Conservation (phyloP, 2,329 filamentous ascomycete genomes). For the Camillea tinctor region DNA sequence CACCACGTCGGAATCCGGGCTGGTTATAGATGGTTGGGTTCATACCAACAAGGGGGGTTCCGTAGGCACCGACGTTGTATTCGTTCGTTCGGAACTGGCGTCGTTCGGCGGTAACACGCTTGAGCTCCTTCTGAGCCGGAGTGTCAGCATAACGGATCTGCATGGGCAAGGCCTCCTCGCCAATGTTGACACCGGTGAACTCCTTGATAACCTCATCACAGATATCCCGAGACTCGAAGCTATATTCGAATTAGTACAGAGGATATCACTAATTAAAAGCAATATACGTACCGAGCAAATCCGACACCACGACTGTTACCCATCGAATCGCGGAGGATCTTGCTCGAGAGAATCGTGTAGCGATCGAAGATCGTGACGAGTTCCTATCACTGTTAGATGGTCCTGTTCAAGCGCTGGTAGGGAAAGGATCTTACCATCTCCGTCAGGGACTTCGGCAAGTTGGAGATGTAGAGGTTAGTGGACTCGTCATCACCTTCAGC, state of each 20-base stretch:
- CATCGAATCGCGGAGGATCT: constrained; percentile 88
- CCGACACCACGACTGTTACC: constrained; percentile 95
- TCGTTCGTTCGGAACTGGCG: constrained; percentile 95
- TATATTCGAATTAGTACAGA: constrained; percentile 40
- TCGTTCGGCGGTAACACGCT: constrained; percentile 91
- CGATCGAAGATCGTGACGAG: constrained; percentile 75
- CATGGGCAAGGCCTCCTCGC: constrained; percentile 77
- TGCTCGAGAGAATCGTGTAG: constrained; percentile 85
- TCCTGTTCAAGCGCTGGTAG: constrained; percentile 1
- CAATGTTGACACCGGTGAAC: constrained; percentile 77
- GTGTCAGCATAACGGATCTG: constrained; percentile 98
- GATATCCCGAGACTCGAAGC: constrained; percentile 84
- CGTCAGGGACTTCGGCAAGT: constrained; percentile 86
- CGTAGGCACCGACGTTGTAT: constrained; percentile 76
- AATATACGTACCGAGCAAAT: constrained; percentile 76
- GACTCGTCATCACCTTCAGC: constrained; percentile 86
- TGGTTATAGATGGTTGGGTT: constrained; percentile 47
- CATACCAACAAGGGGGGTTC: constrained; percentile 59
- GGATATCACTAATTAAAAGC: constrained; percentile 1
- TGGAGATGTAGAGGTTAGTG: constrained; percentile 97
- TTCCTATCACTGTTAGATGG: constrained; percentile 49
- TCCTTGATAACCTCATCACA: constrained; percentile 86
- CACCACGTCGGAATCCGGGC: constrained; percentile 37
- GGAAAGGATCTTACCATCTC: constrained; percentile 66
- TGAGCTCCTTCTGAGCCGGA: constrained; percentile 92